Base-by-base conservation (phyloP, 2,329 filamentous ascomycete species). In the Colletotrichum chlorophyti region DNA sequence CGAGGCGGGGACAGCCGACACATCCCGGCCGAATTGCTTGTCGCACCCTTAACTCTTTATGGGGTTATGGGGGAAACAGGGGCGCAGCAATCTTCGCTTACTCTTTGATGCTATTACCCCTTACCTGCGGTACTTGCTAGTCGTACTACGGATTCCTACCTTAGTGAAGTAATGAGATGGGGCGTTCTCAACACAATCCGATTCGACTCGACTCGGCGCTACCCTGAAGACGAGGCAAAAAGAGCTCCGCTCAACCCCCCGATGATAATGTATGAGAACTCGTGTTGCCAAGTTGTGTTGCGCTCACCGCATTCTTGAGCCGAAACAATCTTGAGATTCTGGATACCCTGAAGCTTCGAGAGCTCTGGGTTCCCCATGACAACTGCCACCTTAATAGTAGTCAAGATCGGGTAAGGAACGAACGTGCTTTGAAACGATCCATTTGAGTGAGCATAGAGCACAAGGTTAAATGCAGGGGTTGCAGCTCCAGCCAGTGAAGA, bases 401-500 rank as follows among this genome's bases (percentile, higher is more conserved):
- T n/a, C n/a, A n/a, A n/a, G n/a, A n/a, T n/a, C n/a, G n/a, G n/a
- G n/a, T n/a, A n/a, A n/a, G n/a, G n/a, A n/a, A 47, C 34, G 31
- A 23, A 52, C 35, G 32, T 53, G 41, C 41, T 29, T 11, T 6
- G 10, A 19, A n/a, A n/a, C n/a, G 54, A 40, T 54, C 31, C 15
- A 12, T 21, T 35, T 26, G 23, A n/a, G 19, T 43, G 45, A 48
- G 45, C 45, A 37, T 19, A 15, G 27, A 32, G 29, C 51, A 49
- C n/a, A n/a, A n/a, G n/a, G n/a, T 23, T 53, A 43, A 37, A 15
- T 49, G 55, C 55, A 59, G 51, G 55, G 55, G 31, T 59, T 40
- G 12, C 55, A 55, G 51, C 55, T 59, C 35, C 24, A 38, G 24
- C 26, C 38, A 43, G 52, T 37, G 12, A 49, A 55, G 37, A 27